Evolutionary conservation across 306 rosid genomes (phyloP).

Genomic region (Hippophae tibetana): DNA sequence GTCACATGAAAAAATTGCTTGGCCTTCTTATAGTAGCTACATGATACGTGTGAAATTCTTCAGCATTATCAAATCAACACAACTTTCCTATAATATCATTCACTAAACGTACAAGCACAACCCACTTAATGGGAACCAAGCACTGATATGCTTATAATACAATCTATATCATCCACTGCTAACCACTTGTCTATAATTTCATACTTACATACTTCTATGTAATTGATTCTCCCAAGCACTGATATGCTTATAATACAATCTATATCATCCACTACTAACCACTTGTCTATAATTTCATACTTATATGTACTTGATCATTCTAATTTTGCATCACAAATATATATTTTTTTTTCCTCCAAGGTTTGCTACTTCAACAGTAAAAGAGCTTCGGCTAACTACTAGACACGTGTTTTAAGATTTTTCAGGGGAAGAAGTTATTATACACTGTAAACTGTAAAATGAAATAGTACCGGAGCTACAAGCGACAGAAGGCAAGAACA

Average conservation of each 20-base stretch:
- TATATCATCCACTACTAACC: not conserved
- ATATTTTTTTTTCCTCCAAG: not conserved
- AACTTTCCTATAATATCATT: not conserved
- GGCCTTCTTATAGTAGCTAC: too few species aligned
- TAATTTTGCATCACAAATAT: not conserved
- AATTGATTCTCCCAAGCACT: not conserved
- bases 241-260: not conserved
- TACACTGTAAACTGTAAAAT: not conserved
- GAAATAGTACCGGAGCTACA: conserved; percentile 16
- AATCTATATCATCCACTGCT: conserved; percentile 5
- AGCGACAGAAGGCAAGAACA: conserved; percentile 24
- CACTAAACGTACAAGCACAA: conserved; percentile 1
- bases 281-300: not conserved
- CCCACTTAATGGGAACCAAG: conserved; percentile 12
- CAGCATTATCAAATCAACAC: not conserved
- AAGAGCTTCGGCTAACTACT: conserved; percentile 13
- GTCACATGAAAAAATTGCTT: too few species aligned
- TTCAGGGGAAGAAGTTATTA: conserved; percentile 4
- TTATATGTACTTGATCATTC: conserved; percentile 14
- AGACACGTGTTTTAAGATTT: conserved; percentile 6
- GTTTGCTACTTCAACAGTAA: conserved; percentile 2
- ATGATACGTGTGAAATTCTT: not conserved
- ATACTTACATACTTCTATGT: not conserved
- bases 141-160: not conserved
- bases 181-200: not conserved